Base-by-base conservation (phyloP, 225 moss, liverwort and hornwort genomes). In the Polytrichum commune region DNA sequence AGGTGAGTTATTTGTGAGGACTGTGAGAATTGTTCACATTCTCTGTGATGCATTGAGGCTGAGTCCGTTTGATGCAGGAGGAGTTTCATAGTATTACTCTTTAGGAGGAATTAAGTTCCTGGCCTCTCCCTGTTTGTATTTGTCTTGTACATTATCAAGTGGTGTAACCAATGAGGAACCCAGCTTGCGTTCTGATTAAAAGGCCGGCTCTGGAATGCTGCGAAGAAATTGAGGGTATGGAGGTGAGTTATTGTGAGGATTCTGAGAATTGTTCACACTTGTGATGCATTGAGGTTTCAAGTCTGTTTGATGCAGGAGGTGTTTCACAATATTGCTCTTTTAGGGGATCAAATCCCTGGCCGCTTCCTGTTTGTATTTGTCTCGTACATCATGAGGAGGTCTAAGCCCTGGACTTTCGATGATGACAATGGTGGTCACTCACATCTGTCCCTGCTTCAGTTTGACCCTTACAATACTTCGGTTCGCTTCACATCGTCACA, bases 71-170 rank as follows among this genome's bases (percentile, higher is more conserved):
- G 66, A 57, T 29, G 63, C 16, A 56, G 75, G 72, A 61, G 63
- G 10, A 19, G 53, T 25, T 63, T 35, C 62, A 54, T 70, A 70
- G 53, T 67, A 66, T 28, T 28, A 1, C 2, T 62, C 62, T 23
- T 72, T 26, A 7, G 27, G 60, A 53, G 55, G 63, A 66, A 32
- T 72, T 38, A 60, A 18, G 25, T 67, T 75, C 63, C 67, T 71
- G 73, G 62, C 58, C 65, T 72, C 75, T 78, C 63, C 26, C 64
- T 67, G 53, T 62, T 57, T 80, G 55, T 77, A 66, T 65, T 78
- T 72, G 67, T 63, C 30, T 25, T 80, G 77, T 84, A 80, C 69
- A 77, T 75, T 66, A 69, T 62, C 33, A 53, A 60, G 62, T 74
- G 74, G 18, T 63, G 13, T 13, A 46, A 46, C 13, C 46, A 46